These are phyloP conservation scores for Calonectria ilicicola DNA, from an alignment of 2,329 filamentous ascomycete genomes.

Conservation along the genomic window DNA sequence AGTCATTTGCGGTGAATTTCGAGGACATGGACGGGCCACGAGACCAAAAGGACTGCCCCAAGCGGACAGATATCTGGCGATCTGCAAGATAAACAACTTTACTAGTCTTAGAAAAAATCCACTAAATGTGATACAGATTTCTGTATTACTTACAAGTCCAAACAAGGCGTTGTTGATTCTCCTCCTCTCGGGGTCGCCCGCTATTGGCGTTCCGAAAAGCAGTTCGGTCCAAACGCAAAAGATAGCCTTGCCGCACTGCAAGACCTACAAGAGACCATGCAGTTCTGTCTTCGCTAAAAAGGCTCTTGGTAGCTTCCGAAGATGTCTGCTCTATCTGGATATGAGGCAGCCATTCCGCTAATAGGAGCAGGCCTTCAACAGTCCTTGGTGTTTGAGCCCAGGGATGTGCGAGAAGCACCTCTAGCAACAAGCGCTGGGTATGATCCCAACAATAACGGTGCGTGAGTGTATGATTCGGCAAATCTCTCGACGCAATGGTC, in stretches of 20 bases:
- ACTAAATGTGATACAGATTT: no score
- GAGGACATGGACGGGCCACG: conserved; percentile 2
- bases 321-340: conserved; percentile 20
- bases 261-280: conserved; percentile 31
- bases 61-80: background rate
- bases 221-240: conserved; percentile 24
- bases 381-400: conserved; percentile 26
- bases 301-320: conserved; percentile 11
- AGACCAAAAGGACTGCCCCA: conserved; percentile 6
- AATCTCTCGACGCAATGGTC: background rate
- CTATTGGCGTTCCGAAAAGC: conserved; percentile 4
- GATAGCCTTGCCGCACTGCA: conserved; percentile 26
- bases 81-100: background rate
- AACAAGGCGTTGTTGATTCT: background rate
- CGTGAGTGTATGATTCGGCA: conserved; percentile 3
- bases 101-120: background rate
- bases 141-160: background rate
- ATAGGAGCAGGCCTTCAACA: conserved; percentile 23
- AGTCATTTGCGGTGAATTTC: background rate
- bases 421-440: conserved; percentile 21
- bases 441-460: conserved; percentile 31
- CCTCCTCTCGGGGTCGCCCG: background rate
- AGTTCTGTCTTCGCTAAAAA: conserved; percentile 24
- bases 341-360: conserved; percentile 30
- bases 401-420: conserved; percentile 23